A percentile compares a stretch with the other conserved stretches of the same genome.
phyloP scores from a whole-genome alignment of 2,329 filamentous ascomycete genomes.

The Didymella sp. region DNA sequence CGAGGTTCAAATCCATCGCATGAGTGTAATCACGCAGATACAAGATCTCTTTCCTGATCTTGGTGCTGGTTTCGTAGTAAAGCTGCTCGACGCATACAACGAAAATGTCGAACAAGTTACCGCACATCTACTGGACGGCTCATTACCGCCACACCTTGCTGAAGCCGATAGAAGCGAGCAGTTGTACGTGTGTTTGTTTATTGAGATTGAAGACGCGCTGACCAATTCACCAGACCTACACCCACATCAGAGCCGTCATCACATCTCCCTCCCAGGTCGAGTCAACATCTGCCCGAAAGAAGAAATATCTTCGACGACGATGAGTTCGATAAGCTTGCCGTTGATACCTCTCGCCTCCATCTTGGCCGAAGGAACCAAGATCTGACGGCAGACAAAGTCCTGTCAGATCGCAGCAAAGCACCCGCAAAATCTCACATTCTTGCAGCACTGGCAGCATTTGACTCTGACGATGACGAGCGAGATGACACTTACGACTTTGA shows the following conservation, averaged over 20 bases:
- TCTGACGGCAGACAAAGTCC: conserved; percentile 73
- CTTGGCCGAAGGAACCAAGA: conserved; percentile 74
- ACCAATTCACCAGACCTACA: conserved; percentile 27
- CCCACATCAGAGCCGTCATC: conserved; percentile 29
- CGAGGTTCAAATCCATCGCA: conserved; percentile 75
- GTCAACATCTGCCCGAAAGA: conserved; percentile 63
- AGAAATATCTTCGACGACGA: conserved; percentile 79
- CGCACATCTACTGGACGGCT: conserved; percentile 79
- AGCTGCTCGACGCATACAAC: conserved; percentile 78
- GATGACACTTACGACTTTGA: conserved; percentile 96
- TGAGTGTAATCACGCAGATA: conserved; percentile 87
- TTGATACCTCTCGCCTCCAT: conserved; percentile 73
- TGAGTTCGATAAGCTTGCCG: conserved; percentile 72
- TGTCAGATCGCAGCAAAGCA: conserved; percentile 68
- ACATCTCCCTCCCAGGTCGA: conserved; percentile 64
- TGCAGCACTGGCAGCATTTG: conserved; percentile 85
- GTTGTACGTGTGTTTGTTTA: conserved; percentile 52
- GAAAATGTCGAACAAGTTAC: conserved; percentile 82
- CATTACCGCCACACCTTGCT: conserved; percentile 72
- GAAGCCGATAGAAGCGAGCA: conserved; percentile 69
- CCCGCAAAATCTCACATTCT: conserved; percentile 85
- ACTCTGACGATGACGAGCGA: conserved; percentile 92
- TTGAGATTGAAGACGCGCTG: conserved; percentile 9
- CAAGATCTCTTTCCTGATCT: conserved; percentile 92
- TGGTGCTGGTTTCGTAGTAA: conserved; percentile 80